These are phyloP conservation scores for Diplodia intermedia DNA, from an alignment of 2,329 filamentous ascomycete genomes.

Conservation along the genomic window DNA sequence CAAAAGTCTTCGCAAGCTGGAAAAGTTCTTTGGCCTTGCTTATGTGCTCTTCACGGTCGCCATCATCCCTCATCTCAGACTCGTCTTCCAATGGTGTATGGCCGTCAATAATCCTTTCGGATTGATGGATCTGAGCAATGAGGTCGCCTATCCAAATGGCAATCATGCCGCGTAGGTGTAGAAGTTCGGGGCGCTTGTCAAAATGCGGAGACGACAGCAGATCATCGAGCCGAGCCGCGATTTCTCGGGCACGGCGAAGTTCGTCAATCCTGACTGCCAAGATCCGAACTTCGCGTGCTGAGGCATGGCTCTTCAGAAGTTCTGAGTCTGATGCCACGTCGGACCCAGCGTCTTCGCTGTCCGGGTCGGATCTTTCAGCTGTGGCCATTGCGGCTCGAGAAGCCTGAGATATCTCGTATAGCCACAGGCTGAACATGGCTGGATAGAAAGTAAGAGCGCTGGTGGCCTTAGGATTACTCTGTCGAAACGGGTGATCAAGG, in stretches of 20 bases:
- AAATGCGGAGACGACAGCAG: constrained; percentile 74
- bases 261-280: constrained; percentile 52
- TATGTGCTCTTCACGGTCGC: constrained; percentile 36
- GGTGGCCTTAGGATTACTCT: constrained; percentile 61
- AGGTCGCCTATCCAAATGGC: constrained; percentile 79
- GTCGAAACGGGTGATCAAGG: constrained; percentile 71
- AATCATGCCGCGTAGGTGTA: constrained; percentile 75
- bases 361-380: constrained; percentile 9
- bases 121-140: constrained; percentile 46
- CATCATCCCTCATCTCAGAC: constrained; percentile 35
- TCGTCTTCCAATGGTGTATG: constrained; percentile 37
- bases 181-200: constrained; percentile 69
- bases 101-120: constrained; percentile 21
- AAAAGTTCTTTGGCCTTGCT: constrained; percentile 40
- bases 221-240: constrained; percentile 74
- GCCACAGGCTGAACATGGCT: constrained; percentile 79
- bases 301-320: neutral
- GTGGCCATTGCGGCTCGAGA: constrained; percentile 54
- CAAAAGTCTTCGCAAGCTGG: constrained; percentile 38
- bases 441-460: constrained; percentile 81
- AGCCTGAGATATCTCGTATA: constrained; percentile 71
- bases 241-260: constrained; percentile 64
- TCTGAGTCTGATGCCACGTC: constrained; percentile 12
- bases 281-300: constrained; percentile 16
- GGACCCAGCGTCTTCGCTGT: neutral